A percentile compares a stretch with the other conserved stretches of the same genome.
These are phyloP conservation scores for Cystofilobasidium bisporidii DNA, from an alignment of 768 basidiomycete species.

Conservation along the genomic window DNA sequence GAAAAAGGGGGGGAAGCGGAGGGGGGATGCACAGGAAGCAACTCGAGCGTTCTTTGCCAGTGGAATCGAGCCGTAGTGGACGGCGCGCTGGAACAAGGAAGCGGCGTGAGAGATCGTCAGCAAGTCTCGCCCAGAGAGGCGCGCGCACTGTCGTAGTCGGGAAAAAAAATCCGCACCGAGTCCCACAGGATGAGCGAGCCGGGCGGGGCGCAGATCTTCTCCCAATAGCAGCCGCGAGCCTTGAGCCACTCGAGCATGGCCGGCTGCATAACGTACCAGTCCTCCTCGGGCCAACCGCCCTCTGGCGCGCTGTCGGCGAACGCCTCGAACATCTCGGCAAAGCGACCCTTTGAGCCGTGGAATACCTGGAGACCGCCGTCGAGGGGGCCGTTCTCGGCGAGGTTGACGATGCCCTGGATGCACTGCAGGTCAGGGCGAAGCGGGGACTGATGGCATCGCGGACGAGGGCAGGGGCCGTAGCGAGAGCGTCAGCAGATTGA, in stretches of 20 bases:
- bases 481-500: no score
- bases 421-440: conserved; percentile 9
- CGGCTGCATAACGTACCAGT: conserved; percentile 31
- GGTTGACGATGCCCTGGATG: conserved; percentile 31
- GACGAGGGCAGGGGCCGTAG: no score
- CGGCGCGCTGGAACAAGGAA: background rate
- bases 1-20: no score
- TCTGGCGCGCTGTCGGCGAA: conserved; percentile 31
- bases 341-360: conserved; percentile 36
- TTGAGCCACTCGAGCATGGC: conserved; percentile 39
- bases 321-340: conserved; percentile 38
- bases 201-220: conserved; percentile 37
- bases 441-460: conserved; percentile 15
- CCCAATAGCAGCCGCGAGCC: conserved; percentile 39
- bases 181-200: conserved; percentile 40
- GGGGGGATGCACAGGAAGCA: conserved; percentile 31
- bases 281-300: conserved; percentile 31
- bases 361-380: conserved; percentile 43
- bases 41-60: conserved; percentile 29
- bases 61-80: conserved; percentile 35
- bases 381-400: conserved; percentile 37
- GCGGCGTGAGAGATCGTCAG: background rate
- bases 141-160: no score
- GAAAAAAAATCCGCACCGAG: no score
- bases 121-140: no score